phyloP scores from a whole-genome alignment of 805 yeast genomes.

The Yarrowia keelungensis region DNA sequence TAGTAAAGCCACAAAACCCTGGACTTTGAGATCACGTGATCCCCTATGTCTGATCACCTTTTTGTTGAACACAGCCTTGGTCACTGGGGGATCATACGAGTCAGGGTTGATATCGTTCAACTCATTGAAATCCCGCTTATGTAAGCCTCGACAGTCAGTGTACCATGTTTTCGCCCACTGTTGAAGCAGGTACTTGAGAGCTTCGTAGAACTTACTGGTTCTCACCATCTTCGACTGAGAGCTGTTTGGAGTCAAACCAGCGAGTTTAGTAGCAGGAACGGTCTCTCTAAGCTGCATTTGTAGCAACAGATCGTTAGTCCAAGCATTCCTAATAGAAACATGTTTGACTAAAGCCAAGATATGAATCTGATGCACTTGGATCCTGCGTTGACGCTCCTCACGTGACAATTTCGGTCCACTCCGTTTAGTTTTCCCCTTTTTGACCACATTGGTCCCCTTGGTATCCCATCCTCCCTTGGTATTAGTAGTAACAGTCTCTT shows the following conservation, averaged over 20 bases:
- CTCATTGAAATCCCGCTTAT: slow-evolving; percentile 60
- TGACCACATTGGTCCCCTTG: slow-evolving; percentile 4
- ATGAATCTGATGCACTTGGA: slow-evolving; percentile 63
- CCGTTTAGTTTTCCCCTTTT: slow-evolving; percentile 20
- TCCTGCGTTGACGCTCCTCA: slow-evolving; percentile 65
- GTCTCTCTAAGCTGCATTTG: slow-evolving; percentile 53
- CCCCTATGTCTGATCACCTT: slow-evolving; percentile 62
- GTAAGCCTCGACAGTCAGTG: slow-evolving; percentile 53
- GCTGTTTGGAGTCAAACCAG: slow-evolving; percentile 59
- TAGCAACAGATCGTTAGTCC: slow-evolving; percentile 66
- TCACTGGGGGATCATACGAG: slow-evolving; percentile 17
- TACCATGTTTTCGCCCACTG: slow-evolving; percentile 66
- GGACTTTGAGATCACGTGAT: slow-evolving; percentile 79
- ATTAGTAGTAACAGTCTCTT: too few species aligned
- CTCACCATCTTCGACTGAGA: slow-evolving; percentile 57
- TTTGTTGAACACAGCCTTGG: slow-evolving; percentile 53
- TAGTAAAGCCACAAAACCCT: slow-evolving; percentile 81
- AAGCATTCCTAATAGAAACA: slow-evolving; percentile 70
- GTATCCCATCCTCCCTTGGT: slow-evolving; percentile 9
- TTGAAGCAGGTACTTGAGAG: slow-evolving; percentile 69
- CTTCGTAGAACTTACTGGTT: slow-evolving; percentile 76
- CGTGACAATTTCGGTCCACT: slow-evolving; percentile 37
- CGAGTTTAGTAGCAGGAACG: slow-evolving; percentile 58
- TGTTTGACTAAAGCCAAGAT: slow-evolving; percentile 68
- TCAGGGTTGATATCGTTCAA: slow-evolving; percentile 45